These are phyloP conservation scores for Mycena galopus DNA, from an alignment of 768 basidiomycete species.

Conservation along the genomic window DNA sequence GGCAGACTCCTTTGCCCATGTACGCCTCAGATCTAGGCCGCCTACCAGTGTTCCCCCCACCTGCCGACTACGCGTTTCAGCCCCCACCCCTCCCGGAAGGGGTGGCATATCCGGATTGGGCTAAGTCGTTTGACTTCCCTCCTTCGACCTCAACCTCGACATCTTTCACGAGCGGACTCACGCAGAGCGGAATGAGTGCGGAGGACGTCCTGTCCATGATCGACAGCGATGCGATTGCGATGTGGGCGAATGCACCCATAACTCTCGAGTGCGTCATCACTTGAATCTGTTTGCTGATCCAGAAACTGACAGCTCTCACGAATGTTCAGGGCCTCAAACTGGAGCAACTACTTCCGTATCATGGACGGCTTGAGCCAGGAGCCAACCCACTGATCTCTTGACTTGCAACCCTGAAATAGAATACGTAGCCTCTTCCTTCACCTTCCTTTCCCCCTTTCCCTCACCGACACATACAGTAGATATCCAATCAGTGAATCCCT, in stretches of 20 bases:
- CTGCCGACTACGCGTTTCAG: background rate
- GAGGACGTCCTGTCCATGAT: constrained; percentile 15
- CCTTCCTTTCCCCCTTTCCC: no score
- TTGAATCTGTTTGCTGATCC: no score
- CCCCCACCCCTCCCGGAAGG: no score
- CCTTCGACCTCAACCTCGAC: background rate
- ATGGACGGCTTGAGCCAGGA: no score
- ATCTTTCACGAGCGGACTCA: background rate
- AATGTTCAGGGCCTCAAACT: no score
- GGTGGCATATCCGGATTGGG: background rate
- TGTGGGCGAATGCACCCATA: constrained; percentile 63
- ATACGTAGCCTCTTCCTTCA: no score
- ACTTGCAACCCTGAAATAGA: no score
- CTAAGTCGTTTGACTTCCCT: background rate
- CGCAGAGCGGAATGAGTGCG: background rate
- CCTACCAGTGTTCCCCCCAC: constrained; percentile 46
- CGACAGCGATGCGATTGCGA: constrained; percentile 57
- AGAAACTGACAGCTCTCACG: no score
- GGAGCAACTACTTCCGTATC: no score
- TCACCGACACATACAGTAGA: no score
- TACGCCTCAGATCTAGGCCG: constrained; percentile 60
- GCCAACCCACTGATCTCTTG: no score
- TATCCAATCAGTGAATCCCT: no score
- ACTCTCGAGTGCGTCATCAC: constrained; percentile 62
- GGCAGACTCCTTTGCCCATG: constrained; percentile 49